These are phyloP conservation scores for Kwoniella heveanensis DNA, from an alignment of 768 basidiomycete species.

Conservation along the genomic window DNA sequence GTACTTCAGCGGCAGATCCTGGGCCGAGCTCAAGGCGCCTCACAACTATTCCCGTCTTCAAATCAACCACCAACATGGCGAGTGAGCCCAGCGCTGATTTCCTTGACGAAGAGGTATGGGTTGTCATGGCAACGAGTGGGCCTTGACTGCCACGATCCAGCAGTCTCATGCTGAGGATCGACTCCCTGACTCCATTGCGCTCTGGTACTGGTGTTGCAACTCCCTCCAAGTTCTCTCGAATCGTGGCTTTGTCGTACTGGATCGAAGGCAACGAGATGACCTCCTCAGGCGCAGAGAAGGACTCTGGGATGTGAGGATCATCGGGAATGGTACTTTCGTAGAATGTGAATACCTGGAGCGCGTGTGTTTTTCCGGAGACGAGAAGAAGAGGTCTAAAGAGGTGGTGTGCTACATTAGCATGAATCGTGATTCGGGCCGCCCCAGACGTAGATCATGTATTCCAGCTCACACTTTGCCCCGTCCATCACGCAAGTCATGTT, in stretches of 20 bases:
- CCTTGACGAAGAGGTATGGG: neutral
- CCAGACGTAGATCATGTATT: no score
- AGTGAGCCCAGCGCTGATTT: conserved; percentile 10
- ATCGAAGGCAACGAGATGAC: conserved; percentile 31
- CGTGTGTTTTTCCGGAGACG: conserved; percentile 13
- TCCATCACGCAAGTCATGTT: conserved; percentile 36
- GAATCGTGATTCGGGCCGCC: no score
- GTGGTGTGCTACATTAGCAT: neutral
- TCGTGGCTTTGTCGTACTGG: conserved; percentile 15
- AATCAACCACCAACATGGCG: conserved; percentile 24
- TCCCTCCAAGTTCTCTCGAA: conserved; percentile 6
- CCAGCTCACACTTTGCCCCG: conserved; percentile 36
- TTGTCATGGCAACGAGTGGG: conserved; percentile 4
- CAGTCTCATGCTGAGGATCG: conserved; percentile 8
- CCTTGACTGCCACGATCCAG: conserved; percentile 1
- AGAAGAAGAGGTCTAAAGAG: conserved; percentile 30
- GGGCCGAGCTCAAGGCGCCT: conserved; percentile 27
- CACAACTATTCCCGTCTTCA: conserved; percentile 29
- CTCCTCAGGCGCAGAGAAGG: conserved; percentile 37
- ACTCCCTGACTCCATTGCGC: neutral
- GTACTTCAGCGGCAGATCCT: conserved; percentile 14
- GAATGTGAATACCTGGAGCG: conserved; percentile 39
- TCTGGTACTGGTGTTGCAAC: neutral
- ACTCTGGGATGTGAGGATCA: conserved; percentile 37
- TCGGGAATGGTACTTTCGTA: conserved; percentile 21